phyloP scores from a whole-genome alignment of 352 stramenopile species.

The Phytophthora agathidicida region DNA sequence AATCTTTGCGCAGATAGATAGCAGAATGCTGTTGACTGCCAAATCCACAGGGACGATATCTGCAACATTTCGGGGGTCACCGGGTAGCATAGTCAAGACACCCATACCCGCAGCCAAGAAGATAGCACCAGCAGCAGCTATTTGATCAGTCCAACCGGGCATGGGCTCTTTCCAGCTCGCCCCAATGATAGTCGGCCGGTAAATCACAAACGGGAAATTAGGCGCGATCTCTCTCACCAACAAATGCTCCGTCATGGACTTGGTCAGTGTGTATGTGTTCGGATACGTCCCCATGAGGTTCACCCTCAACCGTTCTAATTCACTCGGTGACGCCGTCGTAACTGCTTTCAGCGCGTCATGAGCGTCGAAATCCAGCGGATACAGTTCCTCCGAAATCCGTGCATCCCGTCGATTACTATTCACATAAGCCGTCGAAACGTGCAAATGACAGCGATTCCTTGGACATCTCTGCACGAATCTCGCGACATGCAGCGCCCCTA shows the following conservation, averaged over 20 bases:
- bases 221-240: conserved; percentile 52
- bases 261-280: conserved; percentile 91
- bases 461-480: conserved; percentile 66
- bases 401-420: conserved; percentile 81
- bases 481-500: conserved; percentile 69
- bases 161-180: conserved; percentile 88
- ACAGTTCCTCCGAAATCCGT: conserved; percentile 69
- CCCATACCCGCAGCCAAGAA: conserved; percentile 80
- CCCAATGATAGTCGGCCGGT: conserved; percentile 87
- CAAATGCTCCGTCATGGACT: conserved; percentile 88
- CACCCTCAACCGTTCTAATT: conserved; percentile 69
- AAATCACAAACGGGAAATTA: conserved; percentile 73
- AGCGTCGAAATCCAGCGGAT: conserved; percentile 87
- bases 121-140: conserved; percentile 78
- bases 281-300: conserved; percentile 89
- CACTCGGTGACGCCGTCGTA: conserved; percentile 48
- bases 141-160: conserved; percentile 84
- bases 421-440: conserved; percentile 87
- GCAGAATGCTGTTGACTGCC: conserved; percentile 77
- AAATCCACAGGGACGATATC: conserved; percentile 87
- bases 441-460: conserved; percentile 63
- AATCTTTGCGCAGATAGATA: conserved; percentile 53
- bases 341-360: conserved; percentile 70
- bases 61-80: conserved; percentile 77
- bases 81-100: conserved; percentile 83